Evolutionary conservation across 129 eudicot species (phyloP).

Genomic region (Mikania micrantha): DNA sequence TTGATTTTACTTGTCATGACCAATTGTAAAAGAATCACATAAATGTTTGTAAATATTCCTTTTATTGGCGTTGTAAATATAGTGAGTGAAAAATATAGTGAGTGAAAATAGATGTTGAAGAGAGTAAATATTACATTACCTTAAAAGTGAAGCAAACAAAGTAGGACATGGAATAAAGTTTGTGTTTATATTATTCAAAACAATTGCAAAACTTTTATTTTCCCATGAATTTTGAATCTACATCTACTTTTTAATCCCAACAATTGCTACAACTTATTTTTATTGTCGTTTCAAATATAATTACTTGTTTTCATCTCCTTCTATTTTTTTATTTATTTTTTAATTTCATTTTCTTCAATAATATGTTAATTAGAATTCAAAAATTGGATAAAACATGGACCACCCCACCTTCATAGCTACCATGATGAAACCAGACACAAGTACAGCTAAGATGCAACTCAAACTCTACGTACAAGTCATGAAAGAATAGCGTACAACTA

Average conservation of each 20-base stretch:
- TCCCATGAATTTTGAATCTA: neutral
- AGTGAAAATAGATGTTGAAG: conserved; percentile 3
- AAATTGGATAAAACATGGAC: conserved; percentile 9
- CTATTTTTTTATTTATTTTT: no score
- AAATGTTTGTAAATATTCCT: no score
- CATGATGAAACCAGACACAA: neutral
- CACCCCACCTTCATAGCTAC: conserved; percentile 16
- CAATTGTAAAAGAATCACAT: no score
- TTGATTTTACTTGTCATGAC: no score
- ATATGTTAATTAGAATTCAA: neutral
- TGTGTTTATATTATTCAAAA: neutral
- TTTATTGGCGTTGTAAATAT: no score
- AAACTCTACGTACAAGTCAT: neutral
- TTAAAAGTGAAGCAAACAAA: conserved; percentile 27
- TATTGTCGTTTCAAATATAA: neutral
- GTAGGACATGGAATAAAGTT: conserved; percentile 14
- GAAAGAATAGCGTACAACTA: neutral
- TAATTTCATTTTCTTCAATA: neutral
- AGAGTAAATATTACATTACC: conserved; percentile 22
- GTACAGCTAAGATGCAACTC: conserved; percentile 24
- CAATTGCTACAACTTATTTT: neutral
- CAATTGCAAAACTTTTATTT: neutral
- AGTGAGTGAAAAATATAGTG: no score
- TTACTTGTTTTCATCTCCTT: neutral
- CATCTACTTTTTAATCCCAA: neutral